These are phyloP conservation scores for Fusarium camptoceras DNA, from an alignment of 2,329 filamentous ascomycete species.

Conservation along the genomic window DNA sequence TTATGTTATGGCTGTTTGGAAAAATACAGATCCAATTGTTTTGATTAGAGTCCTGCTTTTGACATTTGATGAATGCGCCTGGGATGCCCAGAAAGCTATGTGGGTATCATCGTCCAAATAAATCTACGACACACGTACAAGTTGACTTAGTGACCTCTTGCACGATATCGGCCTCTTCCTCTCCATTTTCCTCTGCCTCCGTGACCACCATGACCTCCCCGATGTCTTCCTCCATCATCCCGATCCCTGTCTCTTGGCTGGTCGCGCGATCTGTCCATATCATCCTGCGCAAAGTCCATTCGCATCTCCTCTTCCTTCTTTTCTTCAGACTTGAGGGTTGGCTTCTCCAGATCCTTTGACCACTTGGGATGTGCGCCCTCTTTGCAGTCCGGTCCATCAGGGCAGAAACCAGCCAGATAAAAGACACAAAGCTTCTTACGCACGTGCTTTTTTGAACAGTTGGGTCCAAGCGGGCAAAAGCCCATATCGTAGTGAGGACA, in stretches of 20 bases:
- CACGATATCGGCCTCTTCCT: constrained; percentile 54
- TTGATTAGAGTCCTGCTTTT: neutral
- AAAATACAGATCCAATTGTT: constrained; percentile 24
- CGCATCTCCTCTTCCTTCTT: constrained; percentile 64
- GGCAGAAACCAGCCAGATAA: constrained; percentile 95
- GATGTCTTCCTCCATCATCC: constrained; percentile 49
- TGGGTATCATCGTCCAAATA: constrained; percentile 36
- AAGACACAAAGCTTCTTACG: constrained; percentile 83
- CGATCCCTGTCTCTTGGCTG: constrained; percentile 48
- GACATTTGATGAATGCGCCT: neutral
- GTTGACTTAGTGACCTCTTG: constrained; percentile 47
- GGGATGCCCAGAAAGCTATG: neutral
- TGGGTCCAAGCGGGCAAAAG: constrained; percentile 90
- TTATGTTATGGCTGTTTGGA: constrained; percentile 4
- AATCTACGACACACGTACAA: constrained; percentile 13
- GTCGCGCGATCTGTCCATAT: constrained; percentile 53
- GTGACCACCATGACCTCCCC: constrained; percentile 45
- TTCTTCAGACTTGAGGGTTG: constrained; percentile 74
- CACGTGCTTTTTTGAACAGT: constrained; percentile 90
- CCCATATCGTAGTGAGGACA: constrained; percentile 95
- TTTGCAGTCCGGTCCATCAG: constrained; percentile 79
- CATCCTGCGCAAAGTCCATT: constrained; percentile 52
- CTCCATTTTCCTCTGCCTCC: constrained; percentile 55
- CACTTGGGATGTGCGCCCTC: constrained; percentile 87
- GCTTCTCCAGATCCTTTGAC: constrained; percentile 80